phyloP scores from a whole-genome alignment of 441 rosid genomes.

The Mallotus japonicus region DNA sequence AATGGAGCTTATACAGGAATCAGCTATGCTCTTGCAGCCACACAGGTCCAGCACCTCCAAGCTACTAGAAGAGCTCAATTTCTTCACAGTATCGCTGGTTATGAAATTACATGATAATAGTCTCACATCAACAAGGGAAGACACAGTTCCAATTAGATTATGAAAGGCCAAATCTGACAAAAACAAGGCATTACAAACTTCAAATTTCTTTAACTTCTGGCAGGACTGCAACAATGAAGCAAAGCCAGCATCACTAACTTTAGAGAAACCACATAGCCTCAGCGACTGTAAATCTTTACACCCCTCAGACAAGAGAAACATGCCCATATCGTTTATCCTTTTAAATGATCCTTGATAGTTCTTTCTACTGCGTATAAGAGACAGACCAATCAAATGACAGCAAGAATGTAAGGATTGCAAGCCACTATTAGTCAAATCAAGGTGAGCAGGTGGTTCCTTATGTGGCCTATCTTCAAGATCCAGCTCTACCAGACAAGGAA shows the following conservation, averaged over 20 bases:
- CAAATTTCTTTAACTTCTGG: constrained; percentile 53
- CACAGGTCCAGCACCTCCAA: constrained; percentile 60
- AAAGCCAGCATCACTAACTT: constrained; percentile 69
- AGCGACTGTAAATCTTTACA: constrained; percentile 52
- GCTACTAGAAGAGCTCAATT: constrained; percentile 41
- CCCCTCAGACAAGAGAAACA: constrained; percentile 56
- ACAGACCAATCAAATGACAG: constrained; percentile 42
- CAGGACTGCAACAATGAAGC: constrained; percentile 61
- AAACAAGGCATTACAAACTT: constrained; percentile 40
- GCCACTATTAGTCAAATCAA: constrained; percentile 54
- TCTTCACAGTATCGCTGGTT: constrained; percentile 40
- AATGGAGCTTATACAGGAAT: constrained; percentile 48
- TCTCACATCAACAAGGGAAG: constrained; percentile 53
- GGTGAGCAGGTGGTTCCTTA: constrained; percentile 31
- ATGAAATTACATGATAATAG: constrained; percentile 50
- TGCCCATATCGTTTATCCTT: constrained; percentile 71
- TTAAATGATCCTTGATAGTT: constrained; percentile 48
- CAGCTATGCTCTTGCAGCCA: constrained; percentile 62
- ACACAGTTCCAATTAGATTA: constrained; percentile 44
- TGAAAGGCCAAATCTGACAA: constrained; percentile 69
- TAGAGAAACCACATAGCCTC: constrained; percentile 56
- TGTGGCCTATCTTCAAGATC: constrained; percentile 63
- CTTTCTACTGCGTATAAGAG: constrained; percentile 48
- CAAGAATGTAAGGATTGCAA: constrained; percentile 49
- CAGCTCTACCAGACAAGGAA: constrained; percentile 50